Base-by-base conservation (phyloP, 73 alveolate genomes). In the Blepharisma japonicum region DNA sequence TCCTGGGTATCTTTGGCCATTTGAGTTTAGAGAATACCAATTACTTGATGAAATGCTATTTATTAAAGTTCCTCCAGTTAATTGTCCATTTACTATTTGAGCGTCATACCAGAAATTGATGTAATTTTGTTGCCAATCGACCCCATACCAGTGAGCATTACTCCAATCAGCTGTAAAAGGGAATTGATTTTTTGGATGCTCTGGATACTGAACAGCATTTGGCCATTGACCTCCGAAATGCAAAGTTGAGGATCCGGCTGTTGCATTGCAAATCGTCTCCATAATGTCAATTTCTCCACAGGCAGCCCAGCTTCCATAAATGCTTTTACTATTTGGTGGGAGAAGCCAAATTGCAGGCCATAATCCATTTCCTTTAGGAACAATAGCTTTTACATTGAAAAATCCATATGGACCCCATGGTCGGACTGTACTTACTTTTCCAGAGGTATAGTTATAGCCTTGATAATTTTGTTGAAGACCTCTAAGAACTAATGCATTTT, bases 331-430 rank as follows among this genome's bases (percentile, higher is more conserved):
- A n/a, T 4, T 6, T 7, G 11, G 14, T 7, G 80, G 80, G n/a
- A 70, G 39, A n/a, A 70, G 61, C 80, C 80, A 70, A 47, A 70
- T 23, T 18, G 80, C 80, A 18, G 80, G 80, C 80, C 80, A 70
- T 45, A 70, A 45, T 0, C 80, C 80, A n/a, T 70, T 70, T 39
- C 80, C 80, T 25, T 70, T 70, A 1, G 80, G 80, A 14, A 70
- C 80, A 7, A 45, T 18, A 2, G 80, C 80, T 38, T 70, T 70
- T 0, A 70, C 4, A 45, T 70, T 70, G 4, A 45, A 38, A 25
- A 70, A 70, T 2, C 80, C 80, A 70, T 70, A 70, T 14, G 80
- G 80, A 14, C 80, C 80, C 71, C 42, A 70, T 70, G 11, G 18
- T 47, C 9, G 0, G 2, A 7, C 42, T 9, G 80, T 2, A 5